Conservation (phyloP, 495 filamentous ascomycete species). For the Cairneyella variabilis region DNA sequence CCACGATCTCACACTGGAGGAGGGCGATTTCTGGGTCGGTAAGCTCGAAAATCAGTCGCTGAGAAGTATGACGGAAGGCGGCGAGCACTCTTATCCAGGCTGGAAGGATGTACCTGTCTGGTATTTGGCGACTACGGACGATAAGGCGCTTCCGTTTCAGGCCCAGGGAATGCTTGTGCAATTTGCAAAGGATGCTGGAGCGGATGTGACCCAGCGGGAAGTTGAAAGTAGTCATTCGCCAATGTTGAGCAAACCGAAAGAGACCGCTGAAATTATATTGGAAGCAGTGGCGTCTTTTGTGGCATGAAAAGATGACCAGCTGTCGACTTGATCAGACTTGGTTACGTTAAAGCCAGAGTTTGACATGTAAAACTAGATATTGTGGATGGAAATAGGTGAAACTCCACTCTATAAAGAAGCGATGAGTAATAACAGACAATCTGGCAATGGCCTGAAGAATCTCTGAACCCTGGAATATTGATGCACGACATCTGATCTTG, state of each 20-base stretch:
- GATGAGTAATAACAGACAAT: too few species aligned
- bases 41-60: conserved; percentile 27
- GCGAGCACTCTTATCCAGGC: conserved; percentile 29
- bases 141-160: conserved; percentile 26
- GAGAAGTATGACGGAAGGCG: conserved; percentile 24
- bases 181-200: conserved; percentile 26
- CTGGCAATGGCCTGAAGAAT: too few species aligned
- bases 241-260: conserved; percentile 32
- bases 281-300: conserved; percentile 29
- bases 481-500: too few species aligned
- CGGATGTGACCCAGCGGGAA: conserved; percentile 25
- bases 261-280: conserved; percentile 27
- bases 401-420: neutral
- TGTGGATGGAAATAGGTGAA: neutral
- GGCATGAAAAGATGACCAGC: neutral
- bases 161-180: conserved; percentile 23
- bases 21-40: conserved; percentile 29
- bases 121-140: conserved; percentile 26
- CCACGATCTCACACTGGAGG: conserved; percentile 31
- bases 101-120: conserved; percentile 32
- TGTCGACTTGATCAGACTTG: neutral
- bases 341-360: neutral
- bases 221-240: conserved; percentile 27
- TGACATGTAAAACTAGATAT: neutral
- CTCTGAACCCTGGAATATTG: too few species aligned